phyloP scores from a whole-genome alignment of 1,284 basidiomycete species.

The Melampsora americana region DNA sequence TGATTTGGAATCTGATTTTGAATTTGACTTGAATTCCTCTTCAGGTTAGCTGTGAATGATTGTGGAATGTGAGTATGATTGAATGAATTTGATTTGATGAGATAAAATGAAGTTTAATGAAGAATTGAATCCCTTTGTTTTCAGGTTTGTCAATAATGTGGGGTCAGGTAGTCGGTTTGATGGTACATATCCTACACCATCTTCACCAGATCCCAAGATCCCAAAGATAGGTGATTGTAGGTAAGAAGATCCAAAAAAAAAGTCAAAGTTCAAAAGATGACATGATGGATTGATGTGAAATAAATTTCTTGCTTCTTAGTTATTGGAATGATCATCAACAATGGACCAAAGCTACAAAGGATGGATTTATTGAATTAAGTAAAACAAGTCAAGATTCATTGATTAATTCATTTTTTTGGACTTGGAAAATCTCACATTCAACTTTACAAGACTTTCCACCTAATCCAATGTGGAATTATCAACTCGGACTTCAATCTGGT shows the following conservation, averaged over 20 bases:
- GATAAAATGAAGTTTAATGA: neutral
- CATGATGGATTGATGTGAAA: neutral
- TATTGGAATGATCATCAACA: conserved; percentile 34
- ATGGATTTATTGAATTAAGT: conserved; percentile 29
- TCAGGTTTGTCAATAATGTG: conserved; percentile 35
- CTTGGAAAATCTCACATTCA: conserved; percentile 82
- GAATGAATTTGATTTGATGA: neutral
- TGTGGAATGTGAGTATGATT: conserved; percentile 33
- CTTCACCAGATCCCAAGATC: conserved; percentile 24
- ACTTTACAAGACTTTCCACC: conserved; percentile 65
- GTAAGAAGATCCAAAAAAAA: conserved; percentile 16
- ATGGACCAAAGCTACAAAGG: conserved; percentile 30
- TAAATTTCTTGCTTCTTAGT: conserved; percentile 11
- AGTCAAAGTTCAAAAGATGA: neutral
- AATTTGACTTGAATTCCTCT: conserved; percentile 1
- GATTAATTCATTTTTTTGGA: conserved; percentile 65
- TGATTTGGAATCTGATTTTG: neutral
- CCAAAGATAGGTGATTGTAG: conserved; percentile 37
- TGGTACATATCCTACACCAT: conserved; percentile 34
- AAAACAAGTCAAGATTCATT: conserved; percentile 33
- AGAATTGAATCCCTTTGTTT: no score
- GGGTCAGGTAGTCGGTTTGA: conserved; percentile 31
- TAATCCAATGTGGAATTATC: conserved; percentile 61
- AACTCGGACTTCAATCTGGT: conserved; percentile 43
- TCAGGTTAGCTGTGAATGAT: conserved; percentile 39